Percentiles rank a stretch among this genome's conserved stretches.
phyloP scores from a whole-genome alignment of 2,329 filamentous ascomycete species.

The Coleophoma crateriformis region DNA sequence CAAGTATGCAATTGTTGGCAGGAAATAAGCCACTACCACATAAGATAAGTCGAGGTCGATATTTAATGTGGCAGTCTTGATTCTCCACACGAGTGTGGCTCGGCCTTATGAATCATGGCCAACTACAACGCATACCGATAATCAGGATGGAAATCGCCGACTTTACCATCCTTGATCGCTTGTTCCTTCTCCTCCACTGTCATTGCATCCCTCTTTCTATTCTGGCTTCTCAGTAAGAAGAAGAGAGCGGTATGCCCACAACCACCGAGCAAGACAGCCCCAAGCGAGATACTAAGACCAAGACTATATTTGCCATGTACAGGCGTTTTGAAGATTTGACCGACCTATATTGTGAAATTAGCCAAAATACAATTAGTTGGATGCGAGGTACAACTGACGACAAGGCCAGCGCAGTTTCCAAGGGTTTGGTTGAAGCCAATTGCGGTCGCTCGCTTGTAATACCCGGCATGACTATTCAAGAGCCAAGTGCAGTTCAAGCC shows the following conservation, averaged over 20 bases:
- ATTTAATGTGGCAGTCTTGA: no score
- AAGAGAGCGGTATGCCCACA: constrained; percentile 15
- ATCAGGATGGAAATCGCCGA: constrained; percentile 20
- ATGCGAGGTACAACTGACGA: constrained; percentile 16
- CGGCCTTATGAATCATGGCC: no score
- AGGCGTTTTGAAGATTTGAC: constrained; percentile 6
- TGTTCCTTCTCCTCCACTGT: constrained; percentile 15
- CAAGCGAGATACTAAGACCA: constrained; percentile 17
- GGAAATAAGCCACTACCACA: no score
- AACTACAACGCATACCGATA: constrained; percentile 9
- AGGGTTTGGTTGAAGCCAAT: constrained; percentile 40
- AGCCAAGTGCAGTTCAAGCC: constrained; percentile 43
- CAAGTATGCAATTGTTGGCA: no score
- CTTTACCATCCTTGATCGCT: constrained; percentile 15
- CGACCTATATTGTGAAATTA: neutral
- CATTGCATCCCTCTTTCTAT: constrained; percentile 12
- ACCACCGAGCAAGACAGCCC: constrained; percentile 14
- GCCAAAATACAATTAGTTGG: neutral
- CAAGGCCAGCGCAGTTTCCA: constrained; percentile 40
- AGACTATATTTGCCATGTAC: constrained; percentile 17
- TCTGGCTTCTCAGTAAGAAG: constrained; percentile 13
- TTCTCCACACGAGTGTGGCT: no score
- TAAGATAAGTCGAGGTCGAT: no score
- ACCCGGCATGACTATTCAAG: constrained; percentile 37
- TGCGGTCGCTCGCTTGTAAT: constrained; percentile 39